Conservation (phyloP, 2,329 filamentous ascomycete genomes). For the Cordyceps javanica region DNA sequence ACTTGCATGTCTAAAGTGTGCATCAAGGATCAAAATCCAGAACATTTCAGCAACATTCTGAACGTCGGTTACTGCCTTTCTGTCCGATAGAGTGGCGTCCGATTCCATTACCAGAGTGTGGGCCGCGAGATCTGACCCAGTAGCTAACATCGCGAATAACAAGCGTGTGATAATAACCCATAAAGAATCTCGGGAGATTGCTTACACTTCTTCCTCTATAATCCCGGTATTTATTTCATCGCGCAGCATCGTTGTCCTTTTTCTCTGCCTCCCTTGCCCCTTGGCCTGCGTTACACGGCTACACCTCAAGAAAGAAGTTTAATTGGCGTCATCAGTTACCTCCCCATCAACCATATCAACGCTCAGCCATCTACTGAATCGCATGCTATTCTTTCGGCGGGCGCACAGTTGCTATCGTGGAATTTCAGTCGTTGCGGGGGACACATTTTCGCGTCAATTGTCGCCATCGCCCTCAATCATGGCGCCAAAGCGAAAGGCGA, state of each 20-base stretch:
- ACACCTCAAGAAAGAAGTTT: not conserved
- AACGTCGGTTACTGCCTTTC: not conserved
- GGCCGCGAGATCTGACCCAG: not conserved
- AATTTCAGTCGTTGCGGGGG: not conserved
- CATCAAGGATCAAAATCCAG: too few species aligned
- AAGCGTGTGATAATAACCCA: not conserved
- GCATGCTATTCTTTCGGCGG: not conserved
- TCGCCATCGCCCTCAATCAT: not conserved
- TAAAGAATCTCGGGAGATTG: not conserved
- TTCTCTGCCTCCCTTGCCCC: too few species aligned
- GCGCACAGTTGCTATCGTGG: not conserved
- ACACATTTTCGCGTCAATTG: not conserved
- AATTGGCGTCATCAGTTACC: not conserved
- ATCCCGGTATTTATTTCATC: too few species aligned
- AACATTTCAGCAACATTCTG: too few species aligned
- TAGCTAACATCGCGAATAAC: not conserved
- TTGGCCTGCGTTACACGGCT: too few species aligned
- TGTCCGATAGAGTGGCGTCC: not conserved
- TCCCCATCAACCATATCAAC: not conserved
- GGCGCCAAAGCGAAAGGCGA: constrained; percentile 1
- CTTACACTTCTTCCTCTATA: not conserved
- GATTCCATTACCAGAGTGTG: not conserved
- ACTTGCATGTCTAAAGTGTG: too few species aligned
- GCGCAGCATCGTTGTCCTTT: too few species aligned
- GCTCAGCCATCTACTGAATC: not conserved